A percentile compares a stretch with the other conserved stretches of the same genome.
Conservation (phyloP, 2,329 filamentous ascomycete species). For the Cytospora chrysosperma region DNA sequence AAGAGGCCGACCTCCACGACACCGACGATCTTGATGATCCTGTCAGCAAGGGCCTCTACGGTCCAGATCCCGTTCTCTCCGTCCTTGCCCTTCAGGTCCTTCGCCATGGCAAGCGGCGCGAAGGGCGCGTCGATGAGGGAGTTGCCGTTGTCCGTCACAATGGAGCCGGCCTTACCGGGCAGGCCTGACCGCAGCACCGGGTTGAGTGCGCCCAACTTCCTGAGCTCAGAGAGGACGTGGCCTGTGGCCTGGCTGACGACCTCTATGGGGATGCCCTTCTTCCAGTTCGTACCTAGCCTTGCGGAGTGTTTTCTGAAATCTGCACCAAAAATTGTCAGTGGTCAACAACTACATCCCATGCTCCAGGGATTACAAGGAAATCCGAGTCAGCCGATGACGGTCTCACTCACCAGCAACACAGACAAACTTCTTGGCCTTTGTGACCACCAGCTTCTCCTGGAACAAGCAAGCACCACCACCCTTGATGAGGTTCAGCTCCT, state of each 20-base stretch:
- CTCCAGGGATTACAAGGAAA: too few relatives aligned
- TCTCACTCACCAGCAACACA: constrained; percentile 70
- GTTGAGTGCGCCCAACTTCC: constrained; percentile 67
- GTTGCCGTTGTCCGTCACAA: constrained; percentile 79
- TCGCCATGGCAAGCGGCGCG: constrained; percentile 63
- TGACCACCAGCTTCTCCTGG: constrained; percentile 94
- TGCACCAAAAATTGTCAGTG: constrained; percentile 37
- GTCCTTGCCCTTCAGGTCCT: constrained; percentile 49
- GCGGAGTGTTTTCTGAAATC: constrained; percentile 88
- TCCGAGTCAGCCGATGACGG: not conserved
- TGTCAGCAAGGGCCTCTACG: constrained; percentile 69
- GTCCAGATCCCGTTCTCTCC: constrained; percentile 73
- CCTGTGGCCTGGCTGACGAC: constrained; percentile 82
- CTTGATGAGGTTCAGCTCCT: constrained; percentile 94
- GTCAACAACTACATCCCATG: constrained; percentile 12
- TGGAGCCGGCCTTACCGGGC: constrained; percentile 76
- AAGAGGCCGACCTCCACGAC: constrained; percentile 94
- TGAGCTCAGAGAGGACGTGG: constrained; percentile 72
- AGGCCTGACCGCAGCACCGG: constrained; percentile 72
- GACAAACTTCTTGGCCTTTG: constrained; percentile 79
- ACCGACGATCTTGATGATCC: constrained; percentile 78
- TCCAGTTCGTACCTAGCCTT: constrained; percentile 75
- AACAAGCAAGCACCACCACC: constrained; percentile 96
- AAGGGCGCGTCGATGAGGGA: constrained; percentile 94
- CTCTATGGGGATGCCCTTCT: constrained; percentile 83